Percentiles rank a stretch among this genome's conserved stretches.
phyloP scores from a whole-genome alignment of 2,329 filamentous ascomycete genomes.

The Fragosphaeria purpurea region DNA sequence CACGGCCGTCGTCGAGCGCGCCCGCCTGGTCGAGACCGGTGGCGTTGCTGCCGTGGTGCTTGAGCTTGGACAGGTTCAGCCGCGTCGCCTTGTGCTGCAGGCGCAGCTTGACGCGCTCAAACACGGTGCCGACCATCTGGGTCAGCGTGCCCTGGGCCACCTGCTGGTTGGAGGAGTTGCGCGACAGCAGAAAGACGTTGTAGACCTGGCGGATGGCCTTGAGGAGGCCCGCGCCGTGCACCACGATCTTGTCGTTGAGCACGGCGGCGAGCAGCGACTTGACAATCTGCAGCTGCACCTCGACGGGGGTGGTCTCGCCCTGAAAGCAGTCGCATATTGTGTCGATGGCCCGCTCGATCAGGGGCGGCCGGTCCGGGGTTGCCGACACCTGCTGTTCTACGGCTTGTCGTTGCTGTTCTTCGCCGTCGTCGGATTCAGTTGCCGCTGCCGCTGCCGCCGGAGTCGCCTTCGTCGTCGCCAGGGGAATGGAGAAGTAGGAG shows the following conservation, averaged over 20 bases:
- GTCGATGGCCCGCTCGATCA: conserved; percentile 96
- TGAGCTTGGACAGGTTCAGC: conserved; percentile 44
- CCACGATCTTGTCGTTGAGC: conserved; percentile 96
- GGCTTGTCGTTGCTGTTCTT: conserved; percentile 25
- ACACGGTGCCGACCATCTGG: conserved; percentile 98
- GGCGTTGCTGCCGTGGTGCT: conserved; percentile 41
- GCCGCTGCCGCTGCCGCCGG: conserved; percentile 22
- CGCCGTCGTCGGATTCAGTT: conserved; percentile 14
- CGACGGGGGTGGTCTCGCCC: conserved; percentile 82
- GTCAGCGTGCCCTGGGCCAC: conserved; percentile 94
- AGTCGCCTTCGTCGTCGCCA: conserved; percentile 30
- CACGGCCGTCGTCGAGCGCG: conserved; percentile 14
- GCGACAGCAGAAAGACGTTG: conserved; percentile 95
- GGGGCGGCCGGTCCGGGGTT: conserved; percentile 45
- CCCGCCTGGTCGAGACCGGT: conserved; percentile 39
- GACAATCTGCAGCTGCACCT: conserved; percentile 95
- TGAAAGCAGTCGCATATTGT: conserved; percentile 99
- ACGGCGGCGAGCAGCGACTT: conserved; percentile 94
- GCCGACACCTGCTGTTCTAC: not conserved
- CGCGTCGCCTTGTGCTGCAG: conserved; percentile 80
- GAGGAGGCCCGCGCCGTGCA: conserved; percentile 87
- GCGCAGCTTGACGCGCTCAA: conserved; percentile 82
- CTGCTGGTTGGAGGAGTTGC: conserved; percentile 89
- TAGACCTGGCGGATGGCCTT: conserved; percentile 98
- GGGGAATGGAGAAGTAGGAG: conserved; percentile 82